Base-by-base conservation (phyloP, 768 basidiomycete species). In the Podaxis carcinomalis region DNA sequence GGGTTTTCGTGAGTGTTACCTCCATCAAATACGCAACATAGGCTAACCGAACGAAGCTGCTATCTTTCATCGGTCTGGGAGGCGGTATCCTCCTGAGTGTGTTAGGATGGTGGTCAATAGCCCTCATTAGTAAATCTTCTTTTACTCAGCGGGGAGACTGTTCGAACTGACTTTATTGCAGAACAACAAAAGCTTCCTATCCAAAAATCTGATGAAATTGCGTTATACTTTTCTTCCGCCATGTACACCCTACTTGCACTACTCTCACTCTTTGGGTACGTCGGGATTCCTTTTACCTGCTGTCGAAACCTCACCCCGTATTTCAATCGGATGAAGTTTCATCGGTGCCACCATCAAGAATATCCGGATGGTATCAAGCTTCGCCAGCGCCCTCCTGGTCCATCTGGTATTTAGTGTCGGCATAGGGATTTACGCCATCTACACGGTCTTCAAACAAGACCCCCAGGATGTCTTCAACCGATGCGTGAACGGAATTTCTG, bases 211-310 rank as follows among this genome's bases (percentile, higher is more conserved):
- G 78, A 83, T 61, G 68, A 76, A 57, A 68, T 76, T 37, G 79
- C 82, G 0, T 68, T 84, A 28, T 83, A 78, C 67, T 64, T 83
- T 51, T 76, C 83, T 54, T 72, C 80, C 10, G 63, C 76, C 16
- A 72, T 82, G 59, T 85, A 79, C 68, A 78, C 80, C 1, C 51
- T 84, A 39, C 72, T 85, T 16, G 76, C 76, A 27, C 42, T 83
- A 21, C 66, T 83, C 14, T 80, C 83, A 11, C 62, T 82, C 23
- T 74, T 83, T 57, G 85, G 84, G 81, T 84, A 21, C 28, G 19
- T 40, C 21, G 25, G 19, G 19, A n/a, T 51, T 7, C 14, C 36
- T 11, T 27, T 25, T 13, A 6, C 10, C 54, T n/a, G 1, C 47
- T 11, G n/a, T n/a, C 32, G 13, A 19, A 21, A 23, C 23, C 37